Evolutionary conservation across 2,329 filamentous ascomycete species (phyloP).

Genomic region (Phoma sp.): DNA sequence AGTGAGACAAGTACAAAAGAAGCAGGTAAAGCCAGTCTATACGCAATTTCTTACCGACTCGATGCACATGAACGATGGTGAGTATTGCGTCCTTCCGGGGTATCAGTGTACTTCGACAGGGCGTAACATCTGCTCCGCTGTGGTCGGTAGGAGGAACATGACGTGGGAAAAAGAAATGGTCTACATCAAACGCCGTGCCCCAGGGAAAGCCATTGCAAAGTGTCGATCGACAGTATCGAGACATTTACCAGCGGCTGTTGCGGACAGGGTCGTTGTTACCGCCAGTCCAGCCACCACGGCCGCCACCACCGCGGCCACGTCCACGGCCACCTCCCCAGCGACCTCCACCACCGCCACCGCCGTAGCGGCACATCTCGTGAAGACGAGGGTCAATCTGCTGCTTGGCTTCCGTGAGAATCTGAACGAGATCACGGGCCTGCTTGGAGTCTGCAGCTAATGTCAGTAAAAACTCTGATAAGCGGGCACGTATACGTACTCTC

Average conservation of each 20-base stretch:
- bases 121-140: slow-evolving; percentile 28
- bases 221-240: slow-evolving; percentile 2
- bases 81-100: slow-evolving; percentile 33
- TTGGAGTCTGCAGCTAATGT: slow-evolving; percentile 54
- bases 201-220: slow-evolving; percentile 13
- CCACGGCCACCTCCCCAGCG: slow-evolving; percentile 72
- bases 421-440: slow-evolving; percentile 90
- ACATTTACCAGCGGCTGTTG: slow-evolving; percentile 50
- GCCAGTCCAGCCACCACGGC: slow-evolving; percentile 51
- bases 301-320: slow-evolving; percentile 64
- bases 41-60: slow-evolving; percentile 16
- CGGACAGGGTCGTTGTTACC: slow-evolving; percentile 48
- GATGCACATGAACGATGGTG: slow-evolving; percentile 20
- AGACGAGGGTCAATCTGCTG: slow-evolving; percentile 97
- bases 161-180: slow-evolving; percentile 28
- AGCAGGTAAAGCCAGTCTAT: slow-evolving; percentile 41
- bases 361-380: slow-evolving; percentile 92
- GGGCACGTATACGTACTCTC: slow-evolving; percentile 75
- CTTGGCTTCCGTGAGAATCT: slow-evolving; percentile 93
- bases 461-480: slow-evolving; percentile 24
- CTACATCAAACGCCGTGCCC: slow-evolving; percentile 35
- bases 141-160: slow-evolving; percentile 21
- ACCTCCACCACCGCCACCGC: slow-evolving; percentile 75
- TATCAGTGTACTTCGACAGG: slow-evolving; percentile 38
- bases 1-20: slow-evolving; percentile 10